phyloP scores from a whole-genome alignment of 2,329 filamentous ascomycete species.

The Chrysoporthe austroafricana region DNA sequence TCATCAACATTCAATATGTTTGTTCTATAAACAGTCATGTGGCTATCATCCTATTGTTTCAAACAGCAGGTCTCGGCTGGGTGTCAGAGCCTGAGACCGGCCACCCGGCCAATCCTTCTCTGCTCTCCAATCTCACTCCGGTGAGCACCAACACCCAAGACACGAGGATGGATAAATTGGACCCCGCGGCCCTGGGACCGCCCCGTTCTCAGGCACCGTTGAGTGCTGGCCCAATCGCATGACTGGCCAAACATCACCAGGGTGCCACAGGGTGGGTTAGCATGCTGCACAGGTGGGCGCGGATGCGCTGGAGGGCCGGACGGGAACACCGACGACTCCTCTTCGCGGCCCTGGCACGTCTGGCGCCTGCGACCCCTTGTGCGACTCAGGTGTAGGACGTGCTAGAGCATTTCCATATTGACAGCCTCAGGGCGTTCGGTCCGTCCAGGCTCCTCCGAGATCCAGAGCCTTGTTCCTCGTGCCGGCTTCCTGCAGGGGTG shows the following conservation, averaged over 20 bases:
- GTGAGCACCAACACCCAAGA: background rate
- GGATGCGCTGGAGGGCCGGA: constrained; percentile 5
- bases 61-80: constrained; percentile 21
- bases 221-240: constrained; percentile 15
- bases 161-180: background rate
- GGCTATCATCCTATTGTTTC: constrained; percentile 6
- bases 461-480: constrained; percentile 4
- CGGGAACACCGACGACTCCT: constrained; percentile 6
- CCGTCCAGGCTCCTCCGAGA: background rate
- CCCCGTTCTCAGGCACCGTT: constrained; percentile 16
- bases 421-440: background rate
- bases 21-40: constrained; percentile 16
- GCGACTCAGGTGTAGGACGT: constrained; percentile 4
- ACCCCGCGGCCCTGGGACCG: constrained; percentile 12
- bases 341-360: background rate
- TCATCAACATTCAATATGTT: background rate
- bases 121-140: constrained; percentile 5
- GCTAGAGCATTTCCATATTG: constrained; percentile 3
- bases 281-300: constrained; percentile 4
- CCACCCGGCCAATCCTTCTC: constrained; percentile 5
- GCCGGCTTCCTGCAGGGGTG: constrained; percentile 11
- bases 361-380: background rate
- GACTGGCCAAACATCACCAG: background rate
- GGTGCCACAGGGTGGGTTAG: constrained; percentile 1
- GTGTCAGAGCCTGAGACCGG: constrained; percentile 25